Base-by-base conservation (phyloP, 257 asterid species). In the Phtheirospermum japonicum region DNA sequence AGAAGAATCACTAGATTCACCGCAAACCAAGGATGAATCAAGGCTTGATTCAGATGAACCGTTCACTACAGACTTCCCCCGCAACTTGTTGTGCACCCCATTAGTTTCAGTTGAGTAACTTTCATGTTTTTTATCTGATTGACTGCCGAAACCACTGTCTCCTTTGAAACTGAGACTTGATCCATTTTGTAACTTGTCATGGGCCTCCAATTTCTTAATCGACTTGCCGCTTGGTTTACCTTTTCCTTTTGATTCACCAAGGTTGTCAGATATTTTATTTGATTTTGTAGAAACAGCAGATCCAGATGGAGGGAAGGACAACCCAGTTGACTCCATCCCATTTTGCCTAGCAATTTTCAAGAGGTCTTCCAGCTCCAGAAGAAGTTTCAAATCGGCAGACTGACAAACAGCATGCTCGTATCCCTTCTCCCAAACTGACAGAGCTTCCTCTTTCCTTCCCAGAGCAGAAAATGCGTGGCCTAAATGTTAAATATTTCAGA, bases 391-490 rank as follows among this genome's bases (percentile, higher is more conserved):
- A 85, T 92, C 97, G 43, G 97, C 77, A 74, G 95, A 77, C 80
- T 86, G 91, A 28, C 76, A 71, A 77, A 83, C 77, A 69, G 96
- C 95, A 72, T 70, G 85, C 65, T 79, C 84, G 68, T 80, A 83
- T 39, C 97, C 99, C 79, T 83, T 83, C 85, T 85, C 82, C 99
- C 96, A 92, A 65, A 89, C 83, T 71, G 72, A 79, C 64, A 85
- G 68, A 74, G 98, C 96, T 69, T 90, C 96, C 42, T 79, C 85
- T 73, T 78, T 88, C 75, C 80, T 90, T 72, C 97, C 99, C 64
- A 92, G 58, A 62, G 95, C 82, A 76, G 94, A 89, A 67, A 85
- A 76, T 67, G 99, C 99, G 65, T 63, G 86, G 26, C 99, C 99
- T 92, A 59, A 19, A 70, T 46, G 62, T 50, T 66, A 76, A 69